Evolutionary conservation across 2,329 filamentous ascomycete genomes (phyloP), one percentile per base, ranked within the genome.

Genomic region (Leptographium flavum): DNA sequence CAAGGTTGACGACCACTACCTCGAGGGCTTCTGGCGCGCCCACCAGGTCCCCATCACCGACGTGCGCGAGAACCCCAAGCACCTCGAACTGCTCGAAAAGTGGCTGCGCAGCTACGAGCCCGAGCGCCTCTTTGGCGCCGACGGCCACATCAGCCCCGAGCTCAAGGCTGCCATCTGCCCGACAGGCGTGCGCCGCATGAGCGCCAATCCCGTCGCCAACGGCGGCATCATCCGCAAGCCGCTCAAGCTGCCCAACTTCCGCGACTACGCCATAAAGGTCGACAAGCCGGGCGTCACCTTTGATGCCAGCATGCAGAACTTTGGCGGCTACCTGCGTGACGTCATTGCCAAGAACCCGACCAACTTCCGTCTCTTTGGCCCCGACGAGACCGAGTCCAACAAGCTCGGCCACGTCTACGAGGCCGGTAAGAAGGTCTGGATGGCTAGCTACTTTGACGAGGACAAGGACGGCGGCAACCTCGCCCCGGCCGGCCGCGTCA

Each of bases 321-420:
- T 86, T 63, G 74, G 77, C 14, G 63, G 60, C 1, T 85, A 80
- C 61, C 63, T 88, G 39, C 72, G 75, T 28, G 81, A 87, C 47
- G 67, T 87, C 39, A 69, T 87, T 23, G 71, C 68, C 23, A 62
- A 65, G 31, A 88, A 88, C 55, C 68, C 64, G 52, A 68, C 66
- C 47, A 81, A 73, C 56, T 88, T 88, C 70, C 79, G 83, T 37
- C 68, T 87, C 6, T 85, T 87, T 53, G 83, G 83, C 0, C 83
- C 83, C 0, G 83, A 88, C 56, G 83, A 88, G 69, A 87, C 82
- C 0, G 78, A 87, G 58, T 86, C 81, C 21, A 88, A 88, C 64
- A 87, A 88, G 63, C 74, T 88, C 3, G 70, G 66, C 1, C 71
- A 71, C 22, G 77, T 88, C 39, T 87, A 87, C 59, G 71, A 81